Base-by-base conservation (phyloP, 1,139 yeast species). In the Saccharomyces hybrid region DNA sequence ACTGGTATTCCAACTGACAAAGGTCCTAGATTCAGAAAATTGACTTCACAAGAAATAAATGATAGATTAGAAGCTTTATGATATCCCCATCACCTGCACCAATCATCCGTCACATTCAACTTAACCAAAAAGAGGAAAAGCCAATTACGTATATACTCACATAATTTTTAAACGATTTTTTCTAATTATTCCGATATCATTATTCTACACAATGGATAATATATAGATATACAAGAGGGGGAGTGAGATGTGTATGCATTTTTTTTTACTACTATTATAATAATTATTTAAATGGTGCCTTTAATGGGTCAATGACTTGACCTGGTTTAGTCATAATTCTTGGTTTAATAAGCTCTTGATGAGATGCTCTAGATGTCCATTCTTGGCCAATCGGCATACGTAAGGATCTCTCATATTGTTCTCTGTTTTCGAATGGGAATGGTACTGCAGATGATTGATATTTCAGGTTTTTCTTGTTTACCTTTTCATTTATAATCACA, bases 331-430 rank as follows among this genome's bases (percentile, higher is more conserved):
- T 84, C 59, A 88, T 78, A 47, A 93, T 84, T 65, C 88, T 79
- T 50, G 99, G 99, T 82, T 88, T 90, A 57, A 95, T 88, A 63
- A 88, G 75, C 68, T 82, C 82, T 75, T 90, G 96, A 74, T 88
- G 95, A 2, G 96, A 83, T 54, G 83, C 87, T 66, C 90, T 82
- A 13, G 96, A 81, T 3, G 95, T 84, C 98, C 98, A 93, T 74
- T 93, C 97, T 72, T 88, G 96, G 32, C 99, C 99, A 58, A 93
- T 76, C n/a, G 99, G 98, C 90, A 90, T 86, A 68, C 96, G 81
- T 65, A 93, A 76, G 2, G 96, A 84, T 68, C 96, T 81, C 71
- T 93, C 99, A 70, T 93, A 95, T 73, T 93, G 98, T 68, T 90
- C 99, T 67, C 86, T 79, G 57, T 86, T 86, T 72, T 93, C 97